Evolutionary conservation across 2,329 filamentous ascomycete genomes (phyloP).

Genomic region (Aspergillus proliferans): DNA sequence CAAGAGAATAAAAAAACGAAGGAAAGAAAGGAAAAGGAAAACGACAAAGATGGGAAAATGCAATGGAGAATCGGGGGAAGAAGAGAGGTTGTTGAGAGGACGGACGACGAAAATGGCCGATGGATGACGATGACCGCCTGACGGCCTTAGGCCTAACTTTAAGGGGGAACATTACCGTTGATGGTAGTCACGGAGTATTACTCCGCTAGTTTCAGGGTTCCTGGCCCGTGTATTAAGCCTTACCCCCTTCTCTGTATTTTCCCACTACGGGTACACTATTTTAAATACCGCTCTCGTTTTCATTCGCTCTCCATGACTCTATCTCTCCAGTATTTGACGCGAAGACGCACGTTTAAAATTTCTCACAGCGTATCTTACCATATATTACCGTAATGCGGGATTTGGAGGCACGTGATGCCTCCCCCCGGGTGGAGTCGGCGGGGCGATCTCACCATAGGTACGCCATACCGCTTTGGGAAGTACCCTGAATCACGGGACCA

Average conservation of each 20-base stretch:
- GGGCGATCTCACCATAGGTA: background rate
- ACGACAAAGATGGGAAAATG: constrained; percentile 3
- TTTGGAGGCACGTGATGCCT: background rate
- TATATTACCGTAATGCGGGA: background rate
- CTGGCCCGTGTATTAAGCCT: background rate
- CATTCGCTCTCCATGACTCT: too few species aligned
- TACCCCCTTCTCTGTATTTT: background rate
- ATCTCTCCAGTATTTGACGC: background rate
- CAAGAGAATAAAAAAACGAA: background rate
- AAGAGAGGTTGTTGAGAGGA: constrained; percentile 1
- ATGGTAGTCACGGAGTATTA: too few species aligned
- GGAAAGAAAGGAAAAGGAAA: constrained; percentile 1
- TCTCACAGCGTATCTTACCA: background rate
- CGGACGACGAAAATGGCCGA: constrained; percentile 3
- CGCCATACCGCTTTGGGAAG: background rate
- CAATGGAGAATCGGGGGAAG: constrained; percentile 1
- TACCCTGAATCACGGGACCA: background rate
- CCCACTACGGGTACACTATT: background rate
- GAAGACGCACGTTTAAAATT: background rate
- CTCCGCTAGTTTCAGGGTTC: background rate
- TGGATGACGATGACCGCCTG: background rate
- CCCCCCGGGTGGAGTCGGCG: background rate
- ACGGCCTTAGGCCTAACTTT: background rate
- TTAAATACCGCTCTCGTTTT: background rate
- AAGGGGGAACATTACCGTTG: background rate